Conservation (phyloP, 169 alveolate species). For the Plasmodium gonderi region DNA sequence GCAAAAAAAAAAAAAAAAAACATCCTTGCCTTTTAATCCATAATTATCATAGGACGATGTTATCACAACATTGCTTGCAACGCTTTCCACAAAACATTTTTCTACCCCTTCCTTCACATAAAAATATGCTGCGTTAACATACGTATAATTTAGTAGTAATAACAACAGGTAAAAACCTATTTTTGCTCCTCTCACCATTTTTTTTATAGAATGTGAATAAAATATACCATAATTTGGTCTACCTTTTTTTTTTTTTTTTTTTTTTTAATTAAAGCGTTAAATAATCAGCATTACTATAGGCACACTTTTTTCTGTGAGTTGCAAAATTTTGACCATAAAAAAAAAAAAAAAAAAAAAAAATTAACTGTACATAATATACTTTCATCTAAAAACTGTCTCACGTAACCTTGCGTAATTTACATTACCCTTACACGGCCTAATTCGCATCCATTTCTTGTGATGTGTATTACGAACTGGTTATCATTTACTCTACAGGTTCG, state of each 20-base stretch:
- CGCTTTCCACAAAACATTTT: slow-evolving; percentile 63
- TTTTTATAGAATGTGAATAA: neutral
- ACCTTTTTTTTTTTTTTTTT: neutral
- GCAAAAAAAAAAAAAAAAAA: too few relatives aligned
- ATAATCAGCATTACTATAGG: neutral
- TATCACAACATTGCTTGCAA: slow-evolving; percentile 27
- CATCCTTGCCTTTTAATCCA: slow-evolving; percentile 27
- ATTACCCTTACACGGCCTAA: neutral
- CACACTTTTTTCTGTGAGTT: neutral
- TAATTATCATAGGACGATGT: slow-evolving; percentile 57
- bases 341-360: neutral
- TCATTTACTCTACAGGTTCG: neutral
- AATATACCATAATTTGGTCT: neutral
- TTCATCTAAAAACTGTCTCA: neutral
- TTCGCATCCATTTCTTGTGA: neutral
- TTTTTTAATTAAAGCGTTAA: neutral
- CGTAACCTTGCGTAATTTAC: neutral
- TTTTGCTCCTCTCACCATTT: slow-evolving; percentile 32
- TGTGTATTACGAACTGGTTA: neutral
- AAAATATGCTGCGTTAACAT: slow-evolving; percentile 35
- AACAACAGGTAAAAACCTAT: neutral
- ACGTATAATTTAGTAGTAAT: neutral
- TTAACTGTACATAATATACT: neutral
- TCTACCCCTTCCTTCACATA: slow-evolving; percentile 64
- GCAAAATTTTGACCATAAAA: neutral